Percentiles rank a stretch among this genome's conserved stretches.
These are phyloP conservation scores for Pleurotus sapidus DNA, from an alignment of 768 basidiomycete species.

Conservation along the genomic window DNA sequence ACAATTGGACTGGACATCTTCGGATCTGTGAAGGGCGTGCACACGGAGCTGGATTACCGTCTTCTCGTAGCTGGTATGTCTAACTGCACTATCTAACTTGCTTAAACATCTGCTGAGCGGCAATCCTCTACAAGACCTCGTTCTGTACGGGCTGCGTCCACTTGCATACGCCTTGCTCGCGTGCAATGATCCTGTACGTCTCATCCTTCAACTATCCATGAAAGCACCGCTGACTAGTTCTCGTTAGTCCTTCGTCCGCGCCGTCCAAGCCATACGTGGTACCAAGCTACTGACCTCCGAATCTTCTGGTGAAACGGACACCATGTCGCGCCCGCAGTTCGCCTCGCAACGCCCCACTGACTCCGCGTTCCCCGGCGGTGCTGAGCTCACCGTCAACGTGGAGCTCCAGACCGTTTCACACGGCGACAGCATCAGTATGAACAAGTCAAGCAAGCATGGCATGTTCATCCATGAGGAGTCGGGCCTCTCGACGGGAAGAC, in stretches of 20 bases:
- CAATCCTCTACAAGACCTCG: conserved; percentile 11
- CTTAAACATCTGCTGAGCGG: too few relatives aligned
- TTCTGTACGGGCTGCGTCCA: conserved; percentile 16
- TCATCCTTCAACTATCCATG: neutral
- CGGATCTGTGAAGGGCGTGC: conserved; percentile 12
- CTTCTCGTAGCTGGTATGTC: conserved; percentile 16
- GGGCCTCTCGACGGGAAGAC: neutral
- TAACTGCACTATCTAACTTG: too few relatives aligned
- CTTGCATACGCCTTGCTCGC: conserved; percentile 15
- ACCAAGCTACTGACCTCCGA: neutral
- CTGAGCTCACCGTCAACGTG: neutral
- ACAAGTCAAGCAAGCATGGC: neutral
- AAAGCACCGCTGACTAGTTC: neutral
- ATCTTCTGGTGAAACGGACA: neutral
- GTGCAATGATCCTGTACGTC: conserved; percentile 10
- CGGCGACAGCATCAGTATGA: neutral
- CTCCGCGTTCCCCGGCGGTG: neutral
- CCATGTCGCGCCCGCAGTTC: neutral
- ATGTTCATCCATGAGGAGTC: neutral
- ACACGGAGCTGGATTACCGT: conserved; percentile 13
- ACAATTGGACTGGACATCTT: conserved; percentile 18
- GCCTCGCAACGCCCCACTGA: neutral
- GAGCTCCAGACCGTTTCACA: neutral
- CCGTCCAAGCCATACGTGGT: conserved; percentile 4
- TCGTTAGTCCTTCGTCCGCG: conserved; percentile 7